Conservation (phyloP, 2,329 filamentous ascomycete genomes). For the Penicillium sp. region DNA sequence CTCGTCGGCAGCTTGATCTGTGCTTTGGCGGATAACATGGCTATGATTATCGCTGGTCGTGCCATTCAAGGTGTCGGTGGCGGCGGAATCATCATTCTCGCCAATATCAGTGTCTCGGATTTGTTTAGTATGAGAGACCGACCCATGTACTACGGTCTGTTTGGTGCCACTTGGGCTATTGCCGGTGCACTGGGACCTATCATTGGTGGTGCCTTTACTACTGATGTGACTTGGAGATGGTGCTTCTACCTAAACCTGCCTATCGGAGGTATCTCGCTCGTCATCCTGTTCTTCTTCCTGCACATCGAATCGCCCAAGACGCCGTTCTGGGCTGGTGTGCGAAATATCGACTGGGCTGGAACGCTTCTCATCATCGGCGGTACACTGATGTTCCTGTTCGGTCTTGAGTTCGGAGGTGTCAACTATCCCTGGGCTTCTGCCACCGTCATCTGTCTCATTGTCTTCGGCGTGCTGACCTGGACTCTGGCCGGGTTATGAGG, state of each 20-base stretch:
- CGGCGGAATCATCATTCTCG: slow-evolving; percentile 59
- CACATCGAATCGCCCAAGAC: slow-evolving; percentile 59
- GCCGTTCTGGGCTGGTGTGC: slow-evolving; percentile 52
- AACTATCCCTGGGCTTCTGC: slow-evolving; percentile 68
- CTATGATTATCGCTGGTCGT: slow-evolving; percentile 58
- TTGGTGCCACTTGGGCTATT: slow-evolving; percentile 58
- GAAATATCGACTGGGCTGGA: slow-evolving; percentile 61
- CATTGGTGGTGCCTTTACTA: slow-evolving; percentile 57
- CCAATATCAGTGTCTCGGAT: slow-evolving; percentile 61
- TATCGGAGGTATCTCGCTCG: slow-evolving; percentile 55
- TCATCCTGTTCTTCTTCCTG: slow-evolving; percentile 56
- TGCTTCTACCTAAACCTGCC: slow-evolving; percentile 60
- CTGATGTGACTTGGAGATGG: slow-evolving; percentile 57
- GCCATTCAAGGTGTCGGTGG: slow-evolving; percentile 60
- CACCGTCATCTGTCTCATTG: slow-evolving; percentile 68
- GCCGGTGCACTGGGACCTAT: slow-evolving; percentile 57
- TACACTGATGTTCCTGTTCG: slow-evolving; percentile 79
- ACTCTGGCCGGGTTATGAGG: slow-evolving; percentile 66
- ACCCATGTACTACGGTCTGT: slow-evolving; percentile 58
- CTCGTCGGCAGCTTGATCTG: slow-evolving; percentile 59
- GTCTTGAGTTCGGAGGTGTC: slow-evolving; percentile 77
- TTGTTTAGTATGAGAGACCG: slow-evolving; percentile 57
- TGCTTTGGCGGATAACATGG: slow-evolving; percentile 53
- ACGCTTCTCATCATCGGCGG: slow-evolving; percentile 64
- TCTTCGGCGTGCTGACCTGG: slow-evolving; percentile 63